Percentiles rank a stretch among this genome's conserved stretches.
Evolutionary conservation across 163 green algal genomes (phyloP).

Genomic region (Scenedesmus sp.): DNA sequence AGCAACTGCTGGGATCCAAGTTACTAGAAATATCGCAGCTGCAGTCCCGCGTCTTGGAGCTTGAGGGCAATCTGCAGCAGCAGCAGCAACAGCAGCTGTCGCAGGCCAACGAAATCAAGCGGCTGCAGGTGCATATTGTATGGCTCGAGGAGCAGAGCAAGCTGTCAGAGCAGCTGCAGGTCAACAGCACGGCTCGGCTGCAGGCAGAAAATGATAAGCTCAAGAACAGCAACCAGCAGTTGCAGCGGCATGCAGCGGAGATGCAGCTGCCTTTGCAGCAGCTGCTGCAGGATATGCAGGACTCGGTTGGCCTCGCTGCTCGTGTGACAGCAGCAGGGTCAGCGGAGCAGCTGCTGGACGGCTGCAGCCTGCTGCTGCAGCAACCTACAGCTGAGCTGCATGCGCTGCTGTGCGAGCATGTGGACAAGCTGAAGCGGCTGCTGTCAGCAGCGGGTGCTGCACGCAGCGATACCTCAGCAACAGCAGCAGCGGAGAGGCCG

Average conservation of each 20-base stretch:
- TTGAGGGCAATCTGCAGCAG: not conserved
- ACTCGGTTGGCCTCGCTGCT: not conserved
- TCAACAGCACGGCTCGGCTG: not conserved
- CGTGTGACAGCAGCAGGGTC: not conserved
- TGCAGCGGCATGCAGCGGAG: not conserved
- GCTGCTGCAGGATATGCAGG: not conserved
- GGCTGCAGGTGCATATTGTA: not conserved
- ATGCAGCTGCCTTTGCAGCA: not conserved
- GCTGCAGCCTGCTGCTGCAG: not conserved
- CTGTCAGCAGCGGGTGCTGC: not conserved
- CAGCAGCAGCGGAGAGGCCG: not conserved
- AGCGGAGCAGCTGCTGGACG: not conserved
- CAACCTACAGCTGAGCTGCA: not conserved
- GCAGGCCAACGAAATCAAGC: conserved; percentile 11
- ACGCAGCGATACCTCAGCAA: not conserved
- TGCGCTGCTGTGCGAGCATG: not conserved
- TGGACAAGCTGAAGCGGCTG: not conserved
- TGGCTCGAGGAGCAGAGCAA: conserved; percentile 8
- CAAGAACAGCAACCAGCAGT: not conserved
- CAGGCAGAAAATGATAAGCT: conserved; percentile 2
- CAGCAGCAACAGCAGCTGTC: not conserved
- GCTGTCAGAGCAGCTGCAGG: not conserved
- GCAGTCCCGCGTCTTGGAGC: not conserved
- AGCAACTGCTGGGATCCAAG: not conserved
- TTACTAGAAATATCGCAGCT: not conserved